A percentile compares a stretch with the other conserved stretches of the same genome.
phyloP scores from a whole-genome alignment of 352 stramenopile genomes.

The Pythium guiyangense region DNA sequence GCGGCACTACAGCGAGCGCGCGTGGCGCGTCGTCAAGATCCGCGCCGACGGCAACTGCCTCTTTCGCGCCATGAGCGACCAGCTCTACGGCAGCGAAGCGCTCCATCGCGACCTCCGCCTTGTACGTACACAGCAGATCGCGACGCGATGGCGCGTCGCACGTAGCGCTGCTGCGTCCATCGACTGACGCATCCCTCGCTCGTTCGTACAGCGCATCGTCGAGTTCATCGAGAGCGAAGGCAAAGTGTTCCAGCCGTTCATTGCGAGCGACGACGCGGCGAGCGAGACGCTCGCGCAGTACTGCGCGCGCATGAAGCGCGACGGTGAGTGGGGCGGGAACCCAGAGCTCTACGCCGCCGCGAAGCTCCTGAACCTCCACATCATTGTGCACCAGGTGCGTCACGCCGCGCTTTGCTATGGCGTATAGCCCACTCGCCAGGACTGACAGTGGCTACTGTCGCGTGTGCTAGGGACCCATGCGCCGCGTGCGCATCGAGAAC shows the following conservation, averaged over 20 bases:
- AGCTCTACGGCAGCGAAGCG: slow-evolving; percentile 45
- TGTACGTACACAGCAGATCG: slow-evolving; percentile 7
- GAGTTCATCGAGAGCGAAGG: slow-evolving; percentile 39
- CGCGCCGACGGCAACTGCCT: slow-evolving; percentile 47
- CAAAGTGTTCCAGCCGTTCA: slow-evolving; percentile 37
- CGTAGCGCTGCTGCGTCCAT: too few species aligned
- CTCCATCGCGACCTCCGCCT: slow-evolving; percentile 37
- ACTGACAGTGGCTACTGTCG: too few species aligned
- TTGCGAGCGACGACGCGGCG: slow-evolving; percentile 15
- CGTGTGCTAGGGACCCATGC: slow-evolving; percentile 19
- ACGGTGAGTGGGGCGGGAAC: slow-evolving; percentile 59
- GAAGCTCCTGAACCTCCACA: slow-evolving; percentile 50
- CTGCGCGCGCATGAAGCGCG: slow-evolving; percentile 36
- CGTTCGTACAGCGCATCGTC: slow-evolving; percentile 18
- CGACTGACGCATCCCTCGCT: too few species aligned
- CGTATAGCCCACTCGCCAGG: too few species aligned
- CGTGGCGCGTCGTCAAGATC: slow-evolving; percentile 26
- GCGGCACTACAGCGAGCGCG: slow-evolving; percentile 28
- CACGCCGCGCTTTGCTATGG: too few species aligned
- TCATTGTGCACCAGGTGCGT: slow-evolving; percentile 47
- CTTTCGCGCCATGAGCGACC: slow-evolving; percentile 53
- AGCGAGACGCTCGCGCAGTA: slow-evolving; percentile 24
- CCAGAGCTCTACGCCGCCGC: slow-evolving; percentile 54
- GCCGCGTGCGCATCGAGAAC: slow-evolving; percentile 39
- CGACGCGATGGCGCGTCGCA: too few species aligned